A percentile compares a stretch with the other conserved stretches of the same genome.
Conservation (phyloP, 2,329 filamentous ascomycete species). For the Hypomyces rosellus region DNA sequence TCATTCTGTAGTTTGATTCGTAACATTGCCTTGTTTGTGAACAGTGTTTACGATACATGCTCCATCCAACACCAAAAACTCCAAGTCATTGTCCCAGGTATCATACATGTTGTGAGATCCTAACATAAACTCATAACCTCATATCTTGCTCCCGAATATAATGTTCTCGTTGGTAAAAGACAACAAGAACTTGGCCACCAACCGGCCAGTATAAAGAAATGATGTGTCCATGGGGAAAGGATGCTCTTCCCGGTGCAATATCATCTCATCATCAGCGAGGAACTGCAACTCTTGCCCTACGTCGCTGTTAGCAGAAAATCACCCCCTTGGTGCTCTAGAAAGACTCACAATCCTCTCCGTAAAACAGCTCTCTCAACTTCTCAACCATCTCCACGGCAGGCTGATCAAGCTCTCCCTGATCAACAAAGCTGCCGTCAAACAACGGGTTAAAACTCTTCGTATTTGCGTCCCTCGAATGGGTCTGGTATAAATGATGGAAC, state of each 20-base stretch:
- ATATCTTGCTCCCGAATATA: constrained; percentile 35
- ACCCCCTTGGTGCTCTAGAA: neutral
- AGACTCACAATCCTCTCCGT: constrained; percentile 39
- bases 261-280: constrained; percentile 40
- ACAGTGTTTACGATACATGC: no score
- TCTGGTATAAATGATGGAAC: constrained; percentile 55
- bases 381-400: constrained; percentile 40
- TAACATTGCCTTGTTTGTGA: neutral
- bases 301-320: constrained; percentile 7
- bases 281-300: constrained; percentile 34
- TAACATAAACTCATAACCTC: neutral
- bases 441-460: constrained; percentile 50
- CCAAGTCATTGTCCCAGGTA: no score
- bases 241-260: constrained; percentile 39
- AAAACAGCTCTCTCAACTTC: constrained; percentile 38
- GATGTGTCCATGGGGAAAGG: constrained; percentile 43
- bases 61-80: no score
- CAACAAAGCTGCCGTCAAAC: constrained; percentile 36
- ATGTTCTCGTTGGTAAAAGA: constrained; percentile 47
- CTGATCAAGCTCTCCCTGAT: constrained; percentile 40
- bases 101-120: neutral
- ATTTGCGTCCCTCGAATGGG: constrained; percentile 43
- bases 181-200: constrained; percentile 48
- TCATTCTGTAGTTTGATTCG: neutral
- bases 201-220: constrained; percentile 45